Percentiles rank a stretch among this genome's conserved stretches.
phyloP scores from a whole-genome alignment of 495 filamentous ascomycete genomes.

The Xylaria acuta region DNA sequence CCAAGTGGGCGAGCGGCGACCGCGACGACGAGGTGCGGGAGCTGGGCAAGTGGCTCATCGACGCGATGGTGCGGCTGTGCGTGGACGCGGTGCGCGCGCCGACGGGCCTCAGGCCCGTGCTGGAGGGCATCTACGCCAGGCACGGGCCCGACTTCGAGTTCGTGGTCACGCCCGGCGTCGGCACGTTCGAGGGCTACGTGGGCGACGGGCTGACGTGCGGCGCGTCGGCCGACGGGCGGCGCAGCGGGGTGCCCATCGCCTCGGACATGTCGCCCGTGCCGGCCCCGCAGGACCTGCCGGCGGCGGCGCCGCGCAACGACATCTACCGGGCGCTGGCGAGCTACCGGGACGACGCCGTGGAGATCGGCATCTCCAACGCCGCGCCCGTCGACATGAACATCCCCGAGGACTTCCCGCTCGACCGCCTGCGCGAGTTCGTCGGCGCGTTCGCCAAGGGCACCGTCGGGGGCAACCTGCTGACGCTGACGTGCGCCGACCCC shows the following conservation, averaged over 20 bases:
- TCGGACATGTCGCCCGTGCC: conserved; percentile 35
- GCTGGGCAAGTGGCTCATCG: conserved; percentile 13
- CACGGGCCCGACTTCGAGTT: conserved; percentile 31
- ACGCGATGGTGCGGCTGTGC: conserved; percentile 2
- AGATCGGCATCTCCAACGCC: conserved; percentile 27
- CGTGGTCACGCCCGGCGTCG: conserved; percentile 33
- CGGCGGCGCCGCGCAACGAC: conserved; percentile 2
- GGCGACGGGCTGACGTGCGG: conserved; percentile 33
- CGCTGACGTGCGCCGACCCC: conserved; percentile 28
- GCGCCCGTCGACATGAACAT: conserved; percentile 32
- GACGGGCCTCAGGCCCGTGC: neutral
- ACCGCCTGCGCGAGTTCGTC: conserved; percentile 9
- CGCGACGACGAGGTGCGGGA: conserved; percentile 5
- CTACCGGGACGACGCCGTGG: conserved; percentile 7
- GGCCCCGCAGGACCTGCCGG: conserved; percentile 18
- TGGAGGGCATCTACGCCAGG: conserved; percentile 8
- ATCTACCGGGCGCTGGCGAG: conserved; percentile 21
- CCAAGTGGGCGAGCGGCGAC: conserved; percentile 25
- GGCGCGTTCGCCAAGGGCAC: conserved; percentile 9
- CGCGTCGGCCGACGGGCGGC: conserved; percentile 33
- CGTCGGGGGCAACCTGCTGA: conserved; percentile 28
- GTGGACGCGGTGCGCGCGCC: conserved; percentile 14
- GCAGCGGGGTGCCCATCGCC: conserved; percentile 34
- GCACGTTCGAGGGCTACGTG: conserved; percentile 35
- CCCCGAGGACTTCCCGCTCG: conserved; percentile 27